These are phyloP conservation scores for Geotrichum armillariae DNA, from an alignment of 1,139 yeast species.

Conservation along the genomic window DNA sequence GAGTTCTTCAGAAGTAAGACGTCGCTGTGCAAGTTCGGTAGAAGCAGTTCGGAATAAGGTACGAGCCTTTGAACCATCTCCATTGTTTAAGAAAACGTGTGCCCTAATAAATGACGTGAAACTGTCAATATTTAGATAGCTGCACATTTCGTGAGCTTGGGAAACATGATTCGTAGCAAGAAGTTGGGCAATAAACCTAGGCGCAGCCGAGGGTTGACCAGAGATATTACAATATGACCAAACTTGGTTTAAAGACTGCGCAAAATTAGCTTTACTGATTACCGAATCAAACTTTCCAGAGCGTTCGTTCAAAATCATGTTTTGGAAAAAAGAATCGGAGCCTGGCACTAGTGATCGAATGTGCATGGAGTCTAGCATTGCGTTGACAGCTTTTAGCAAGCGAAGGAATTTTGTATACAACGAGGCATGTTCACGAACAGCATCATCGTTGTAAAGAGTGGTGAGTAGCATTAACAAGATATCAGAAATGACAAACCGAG, in stretches of 20 bases:
- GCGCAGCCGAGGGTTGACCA: slow-evolving; percentile 1
- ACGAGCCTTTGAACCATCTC: slow-evolving; percentile 26
- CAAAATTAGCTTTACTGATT: slow-evolving; percentile 5
- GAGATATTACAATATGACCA: slow-evolving; percentile 8
- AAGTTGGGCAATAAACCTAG: slow-evolving; percentile 10
- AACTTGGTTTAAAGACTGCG: background rate
- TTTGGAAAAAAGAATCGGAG: slow-evolving; percentile 1
- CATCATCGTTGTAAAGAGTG: slow-evolving; percentile 24
- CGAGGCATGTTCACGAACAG: slow-evolving; percentile 26
- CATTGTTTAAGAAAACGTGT: slow-evolving; percentile 23
- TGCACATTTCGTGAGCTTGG: slow-evolving; percentile 20
- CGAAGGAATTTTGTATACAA: slow-evolving; percentile 24
- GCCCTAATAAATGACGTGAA: slow-evolving; percentile 31
- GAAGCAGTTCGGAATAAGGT: slow-evolving; percentile 25
- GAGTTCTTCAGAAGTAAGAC: slow-evolving; percentile 15
- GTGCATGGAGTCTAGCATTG: slow-evolving; percentile 19
- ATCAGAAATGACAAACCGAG: slow-evolving; percentile 26
- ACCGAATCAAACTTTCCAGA: background rate
- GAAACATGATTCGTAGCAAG: slow-evolving; percentile 1
- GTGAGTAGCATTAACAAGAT: slow-evolving; percentile 26
- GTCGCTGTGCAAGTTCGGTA: slow-evolving; percentile 22
- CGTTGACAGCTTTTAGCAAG: slow-evolving; percentile 25
- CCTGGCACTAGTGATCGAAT: background rate
- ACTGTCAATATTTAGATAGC: slow-evolving; percentile 26
- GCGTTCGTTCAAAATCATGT: background rate